These are phyloP conservation scores for Aureobasidium sp. DNA, from an alignment of 2,329 filamentous ascomycete species.

Conservation along the genomic window DNA sequence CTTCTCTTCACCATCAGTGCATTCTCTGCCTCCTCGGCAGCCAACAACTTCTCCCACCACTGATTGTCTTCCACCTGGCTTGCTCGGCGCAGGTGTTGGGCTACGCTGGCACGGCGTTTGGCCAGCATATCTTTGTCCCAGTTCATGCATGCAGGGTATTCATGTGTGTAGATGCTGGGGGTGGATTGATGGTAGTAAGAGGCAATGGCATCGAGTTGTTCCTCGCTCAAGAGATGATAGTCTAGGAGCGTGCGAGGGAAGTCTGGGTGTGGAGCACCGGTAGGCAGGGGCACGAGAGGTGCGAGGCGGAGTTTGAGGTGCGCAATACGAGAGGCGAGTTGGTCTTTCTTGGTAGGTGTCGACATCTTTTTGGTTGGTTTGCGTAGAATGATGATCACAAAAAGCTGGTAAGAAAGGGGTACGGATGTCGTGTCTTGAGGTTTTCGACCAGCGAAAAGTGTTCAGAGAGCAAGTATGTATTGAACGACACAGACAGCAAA, in stretches of 20 bases:
- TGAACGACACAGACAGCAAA: background rate
- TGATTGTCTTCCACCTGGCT: background rate
- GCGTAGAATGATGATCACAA: background rate
- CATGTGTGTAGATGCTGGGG: conserved; percentile 43
- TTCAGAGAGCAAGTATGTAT: background rate
- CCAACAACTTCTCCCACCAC: background rate
- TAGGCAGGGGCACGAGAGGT: conserved; percentile 52
- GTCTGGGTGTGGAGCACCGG: conserved; percentile 52
- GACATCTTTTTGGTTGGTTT: background rate
- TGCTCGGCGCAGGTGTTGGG: background rate
- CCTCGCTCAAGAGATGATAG: conserved; percentile 66
- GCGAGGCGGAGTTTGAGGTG: conserved; percentile 59
- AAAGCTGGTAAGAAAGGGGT: background rate
- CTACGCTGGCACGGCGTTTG: background rate
- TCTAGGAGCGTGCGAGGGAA: conserved; percentile 61
- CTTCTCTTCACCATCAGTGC: background rate
- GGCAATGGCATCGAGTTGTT: conserved; percentile 60
- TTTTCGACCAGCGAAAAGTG: conserved; percentile 10
- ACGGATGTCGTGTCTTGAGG: background rate
- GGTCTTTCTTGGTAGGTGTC: conserved; percentile 18
- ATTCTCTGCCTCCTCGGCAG: background rate
- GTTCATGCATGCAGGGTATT: conserved; percentile 61
- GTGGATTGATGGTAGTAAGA: conserved; percentile 65
- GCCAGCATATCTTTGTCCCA: conserved; percentile 37
- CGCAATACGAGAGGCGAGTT: conserved; percentile 51